Conservation (phyloP, 192 early-diverging fungal species). For the Gryganskiella cystojenkinii region DNA sequence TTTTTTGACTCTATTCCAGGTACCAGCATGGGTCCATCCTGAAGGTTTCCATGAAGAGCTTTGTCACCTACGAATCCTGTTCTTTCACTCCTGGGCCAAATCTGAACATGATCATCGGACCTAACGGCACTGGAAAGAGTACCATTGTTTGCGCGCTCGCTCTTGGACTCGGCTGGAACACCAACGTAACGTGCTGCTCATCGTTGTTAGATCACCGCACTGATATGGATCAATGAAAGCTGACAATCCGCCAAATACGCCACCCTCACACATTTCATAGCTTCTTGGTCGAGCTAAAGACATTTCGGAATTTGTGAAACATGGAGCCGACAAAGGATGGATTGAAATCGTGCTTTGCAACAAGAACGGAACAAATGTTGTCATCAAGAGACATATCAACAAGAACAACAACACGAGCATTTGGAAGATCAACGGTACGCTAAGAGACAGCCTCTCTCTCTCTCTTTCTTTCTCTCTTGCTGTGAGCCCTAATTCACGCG, state of each 20-base stretch:
- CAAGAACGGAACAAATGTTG: constrained; percentile 50
- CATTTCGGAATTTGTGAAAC: constrained; percentile 92
- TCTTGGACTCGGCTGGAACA: constrained; percentile 88
- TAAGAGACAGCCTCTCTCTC: not conserved
- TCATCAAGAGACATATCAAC: constrained; percentile 71
- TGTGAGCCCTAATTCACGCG: too few relatives aligned
- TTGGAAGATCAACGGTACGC: constrained; percentile 87
- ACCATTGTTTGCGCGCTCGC: constrained; percentile 97
- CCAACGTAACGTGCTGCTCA: constrained; percentile 45
- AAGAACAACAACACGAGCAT: constrained; percentile 71
- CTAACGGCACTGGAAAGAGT: constrained; percentile 97
- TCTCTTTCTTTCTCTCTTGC: not conserved
- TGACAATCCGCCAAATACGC: not conserved
- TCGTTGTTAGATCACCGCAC: not conserved
- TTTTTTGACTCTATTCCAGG: constrained; percentile 23
- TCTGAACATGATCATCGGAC: constrained; percentile 98
- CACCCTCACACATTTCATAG: constrained; percentile 31
- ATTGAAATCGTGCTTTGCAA: constrained; percentile 91
- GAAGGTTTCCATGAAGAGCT: constrained; percentile 82
- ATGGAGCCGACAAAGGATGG: constrained; percentile 78
- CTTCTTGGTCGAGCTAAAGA: constrained; percentile 90
- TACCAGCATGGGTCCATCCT: constrained; percentile 77
- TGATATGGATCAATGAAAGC: not conserved
- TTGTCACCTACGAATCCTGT: constrained; percentile 94
- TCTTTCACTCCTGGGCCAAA: constrained; percentile 90